Conservation (phyloP, 2,329 filamentous ascomycete genomes). For the Calonectria pseudoturangicola region DNA sequence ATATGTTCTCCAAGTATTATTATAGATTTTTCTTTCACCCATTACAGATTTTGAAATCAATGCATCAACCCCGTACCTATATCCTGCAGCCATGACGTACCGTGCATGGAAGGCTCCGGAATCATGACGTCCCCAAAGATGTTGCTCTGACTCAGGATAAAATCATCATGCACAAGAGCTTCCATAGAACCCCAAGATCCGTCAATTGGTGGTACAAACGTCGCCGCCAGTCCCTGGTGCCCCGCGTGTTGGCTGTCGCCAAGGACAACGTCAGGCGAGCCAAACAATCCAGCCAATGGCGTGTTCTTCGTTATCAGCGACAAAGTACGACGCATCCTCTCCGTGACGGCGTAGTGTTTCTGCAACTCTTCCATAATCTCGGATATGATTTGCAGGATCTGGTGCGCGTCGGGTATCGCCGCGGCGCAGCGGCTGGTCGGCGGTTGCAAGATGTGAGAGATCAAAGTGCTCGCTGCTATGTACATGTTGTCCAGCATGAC, state of each 20-base stretch:
- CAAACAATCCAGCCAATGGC: background rate
- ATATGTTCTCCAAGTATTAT: too few relatives aligned
- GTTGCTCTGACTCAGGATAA: conserved; percentile 20
- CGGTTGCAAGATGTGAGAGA: conserved; percentile 17
- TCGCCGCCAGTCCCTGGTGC: background rate
- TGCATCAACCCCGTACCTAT: too few relatives aligned
- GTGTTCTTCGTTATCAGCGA: conserved; percentile 18
- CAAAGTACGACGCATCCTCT: conserved; percentile 19
- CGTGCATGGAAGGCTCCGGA: too few relatives aligned
- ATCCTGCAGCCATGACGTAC: too few relatives aligned
- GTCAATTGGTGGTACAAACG: background rate
- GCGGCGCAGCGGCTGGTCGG: background rate
- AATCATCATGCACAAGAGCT: conserved; percentile 22
- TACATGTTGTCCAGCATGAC: conserved; percentile 34
- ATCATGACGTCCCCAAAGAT: background rate
- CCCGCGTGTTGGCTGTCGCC: too few relatives aligned
- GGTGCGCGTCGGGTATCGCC: background rate
- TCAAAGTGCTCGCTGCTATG: conserved; percentile 19
- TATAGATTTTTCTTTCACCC: too few relatives aligned
- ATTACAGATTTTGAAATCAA: too few relatives aligned
- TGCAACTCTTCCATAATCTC: conserved; percentile 1
- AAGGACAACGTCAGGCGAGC: background rate
- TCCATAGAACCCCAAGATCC: conserved; percentile 30
- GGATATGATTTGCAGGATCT: conserved; percentile 2
- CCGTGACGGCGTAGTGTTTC: conserved; percentile 16